Percentiles rank a stretch among this genome's conserved stretches.
Conservation (phyloP, 2,329 filamentous ascomycete genomes). For the Zarea fungicola region DNA sequence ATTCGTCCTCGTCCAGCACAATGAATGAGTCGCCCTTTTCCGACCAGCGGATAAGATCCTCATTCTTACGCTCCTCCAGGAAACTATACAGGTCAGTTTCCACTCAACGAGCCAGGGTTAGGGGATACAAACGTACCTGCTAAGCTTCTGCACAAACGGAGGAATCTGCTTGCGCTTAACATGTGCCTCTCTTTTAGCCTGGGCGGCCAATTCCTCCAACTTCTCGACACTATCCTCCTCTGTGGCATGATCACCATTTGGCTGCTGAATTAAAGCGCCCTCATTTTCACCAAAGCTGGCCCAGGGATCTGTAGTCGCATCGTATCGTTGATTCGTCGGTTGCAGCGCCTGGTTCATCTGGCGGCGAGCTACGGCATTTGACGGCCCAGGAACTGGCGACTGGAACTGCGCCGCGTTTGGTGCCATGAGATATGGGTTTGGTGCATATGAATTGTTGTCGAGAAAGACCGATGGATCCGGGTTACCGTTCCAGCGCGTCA, state of each 20-base stretch:
- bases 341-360: constrained; percentile 47
- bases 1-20: constrained; percentile 94
- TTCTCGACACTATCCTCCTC: constrained; percentile 71
- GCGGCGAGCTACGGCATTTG: constrained; percentile 48
- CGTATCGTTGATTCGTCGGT: constrained; percentile 38
- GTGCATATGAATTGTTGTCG: constrained; percentile 28
- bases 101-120: constrained; percentile 18
- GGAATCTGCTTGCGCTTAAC: constrained; percentile 93
- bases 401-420: constrained; percentile 30
- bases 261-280: constrained; percentile 32
- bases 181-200: constrained; percentile 82
- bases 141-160: constrained; percentile 95
- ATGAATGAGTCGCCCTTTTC: constrained; percentile 95
- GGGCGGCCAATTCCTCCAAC: constrained; percentile 71
- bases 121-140: constrained; percentile 63
- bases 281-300: constrained; percentile 36
- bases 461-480: constrained; percentile 33
- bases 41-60: constrained; percentile 93
- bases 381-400: constrained; percentile 30
- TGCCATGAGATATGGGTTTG: constrained; percentile 35
- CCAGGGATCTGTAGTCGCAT: constrained; percentile 36
- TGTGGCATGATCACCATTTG: constrained; percentile 26
- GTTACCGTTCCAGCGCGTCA: constrained; percentile 40
- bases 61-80: constrained; percentile 86
- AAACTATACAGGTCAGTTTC: too few species aligned